Evolutionary conservation across 148 eudicot genomes (phyloP), one percentile per base, ranked within the genome.

Genomic region (Dianthus caryophyllus): DNA sequence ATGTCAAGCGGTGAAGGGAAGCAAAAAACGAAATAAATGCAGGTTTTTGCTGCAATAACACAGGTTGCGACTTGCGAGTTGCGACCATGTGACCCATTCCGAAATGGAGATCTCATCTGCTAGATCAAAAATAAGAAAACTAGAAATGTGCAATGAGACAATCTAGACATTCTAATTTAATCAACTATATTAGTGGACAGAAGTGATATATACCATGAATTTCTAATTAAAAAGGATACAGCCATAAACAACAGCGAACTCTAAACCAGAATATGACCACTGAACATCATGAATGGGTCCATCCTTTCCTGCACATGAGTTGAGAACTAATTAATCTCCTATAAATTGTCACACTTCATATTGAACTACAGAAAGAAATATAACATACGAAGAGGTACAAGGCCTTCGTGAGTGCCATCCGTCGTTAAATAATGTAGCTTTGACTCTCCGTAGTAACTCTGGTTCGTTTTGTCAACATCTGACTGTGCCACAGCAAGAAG

Each of bases 241-340:
- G 76, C 98, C 98, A 79, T 94, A 94, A 60, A 94, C 98, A 75
- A 84, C 98, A 39, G 97, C 98, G 73, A 94, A 94, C 66, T 90
- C 95, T 79, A 85, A 80, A 52, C 98, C 97, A 17, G 98, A 77
- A 67, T 43, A 68, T 39, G 98, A 94, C 98, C 98, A 94, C 61
- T 87, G 97, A 78, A 90, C 98, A 84, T 94, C 98, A 76, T 94
- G 98, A 47, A 94, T 82, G 50, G 98, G 98, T 60, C 98, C 98
- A 68, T 94, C 98, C 82, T 90, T 86, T 75, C 89, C 97, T 94
- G 87, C 70, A 63, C 70, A 76, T 14, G 10, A 22, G 59, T 29
- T 58, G 38, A n/a, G n/a, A 61, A 61, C 47, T 52, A 57, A 59
- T 77, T 66, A 78, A 51, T 71, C 55, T 53, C 26, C 20, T 65